Evolutionary conservation across 139 green algal genomes (phyloP), one percentile per base, ranked within the genome.

Genomic region (Tetradesmus lagerheimii): DNA sequence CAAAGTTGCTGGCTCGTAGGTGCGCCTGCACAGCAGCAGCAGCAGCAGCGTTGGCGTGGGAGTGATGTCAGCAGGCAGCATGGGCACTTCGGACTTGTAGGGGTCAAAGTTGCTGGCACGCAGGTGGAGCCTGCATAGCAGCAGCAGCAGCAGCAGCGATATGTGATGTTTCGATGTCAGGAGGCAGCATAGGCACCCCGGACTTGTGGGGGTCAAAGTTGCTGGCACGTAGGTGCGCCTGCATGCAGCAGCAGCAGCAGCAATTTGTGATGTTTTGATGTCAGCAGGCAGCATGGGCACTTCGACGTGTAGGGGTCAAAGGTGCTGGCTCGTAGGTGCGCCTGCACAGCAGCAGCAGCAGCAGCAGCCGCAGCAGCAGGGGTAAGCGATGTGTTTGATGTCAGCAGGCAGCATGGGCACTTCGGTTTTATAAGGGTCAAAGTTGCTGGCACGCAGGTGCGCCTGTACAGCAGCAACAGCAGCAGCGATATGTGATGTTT

Each of bases 11-110:
- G n/a, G n/a, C n/a, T 12, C 90, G n/a, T 11, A 74, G 4, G 57
- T 35, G 37, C 0, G 41, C 41, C 25, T 15, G 83, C 57, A 62
- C 37, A 66, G 11, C 31, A 66, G 83, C 15, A 88, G 4, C 1
- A 6, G 15, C 3, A 94, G 57, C 53, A 94, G 85, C 43, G 91
- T 89, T 1, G 92, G 79, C 34, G 80, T 77, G 27, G 92, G 92
- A 8, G 71, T n/a, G 64, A 90, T 71, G 57, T 47, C 71, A 1
- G 16, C 6, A 0, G 90, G 88, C 71, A 92, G 81, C 90, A 94
- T 89, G 9, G 71, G 9, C 43, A 87, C 85, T 2, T 86, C 76
- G 9, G 23, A 4, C 64, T 45, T 39, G 84, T 34, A 84, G 34
- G 94, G 81, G 23, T 93, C 82, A 67, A 95, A 92, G 57, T 45